These are phyloP conservation scores for Nidula microcarpa DNA, from an alignment of 768 basidiomycete genomes.

Conservation along the genomic window DNA sequence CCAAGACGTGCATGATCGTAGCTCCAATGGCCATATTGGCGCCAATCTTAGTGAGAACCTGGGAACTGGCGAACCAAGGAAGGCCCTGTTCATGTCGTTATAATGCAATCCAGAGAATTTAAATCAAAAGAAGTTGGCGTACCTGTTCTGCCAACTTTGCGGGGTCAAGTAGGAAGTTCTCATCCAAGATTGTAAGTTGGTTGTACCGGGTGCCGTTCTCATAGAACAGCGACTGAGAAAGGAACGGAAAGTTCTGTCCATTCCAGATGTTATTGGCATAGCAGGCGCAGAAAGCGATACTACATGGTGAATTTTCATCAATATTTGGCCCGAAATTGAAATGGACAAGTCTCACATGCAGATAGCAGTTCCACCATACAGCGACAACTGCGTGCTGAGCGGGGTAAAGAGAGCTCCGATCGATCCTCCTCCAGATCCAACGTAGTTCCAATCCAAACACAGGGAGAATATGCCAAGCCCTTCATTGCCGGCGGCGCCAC, in stretches of 20 bases:
- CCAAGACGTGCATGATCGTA: conserved; percentile 45
- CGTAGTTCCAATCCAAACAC: conserved; percentile 62
- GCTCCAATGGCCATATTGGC: conserved; percentile 37
- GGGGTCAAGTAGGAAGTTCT: conserved; percentile 44
- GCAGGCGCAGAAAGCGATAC: conserved; percentile 39
- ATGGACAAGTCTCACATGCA: conserved; percentile 41
- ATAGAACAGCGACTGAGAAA: conserved; percentile 48
- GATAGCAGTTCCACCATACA: conserved; percentile 44
- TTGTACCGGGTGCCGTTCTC: conserved; percentile 50
- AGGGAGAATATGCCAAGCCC: conserved; percentile 58
- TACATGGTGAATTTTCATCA: conserved; percentile 6
- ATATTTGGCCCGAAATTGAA: not conserved
- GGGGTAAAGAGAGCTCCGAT: conserved; percentile 49
- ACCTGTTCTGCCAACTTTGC: conserved; percentile 43
- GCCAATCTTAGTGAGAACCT: conserved; percentile 37
- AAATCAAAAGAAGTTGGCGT: conserved; percentile 19
- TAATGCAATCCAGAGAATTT: conserved; percentile 11
- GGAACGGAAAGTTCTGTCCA: conserved; percentile 57
- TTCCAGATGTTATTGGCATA: conserved; percentile 53
- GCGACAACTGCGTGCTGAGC: conserved; percentile 48
- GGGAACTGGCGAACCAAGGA: conserved; percentile 43
- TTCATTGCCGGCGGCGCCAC: conserved; percentile 58
- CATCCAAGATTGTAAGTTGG: conserved; percentile 49
- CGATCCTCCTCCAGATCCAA: conserved; percentile 41
- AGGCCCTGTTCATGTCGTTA: conserved; percentile 23